phyloP scores from a whole-genome alignment of 352 stramenopile genomes.

The Phytophthora brassicae region DNA sequence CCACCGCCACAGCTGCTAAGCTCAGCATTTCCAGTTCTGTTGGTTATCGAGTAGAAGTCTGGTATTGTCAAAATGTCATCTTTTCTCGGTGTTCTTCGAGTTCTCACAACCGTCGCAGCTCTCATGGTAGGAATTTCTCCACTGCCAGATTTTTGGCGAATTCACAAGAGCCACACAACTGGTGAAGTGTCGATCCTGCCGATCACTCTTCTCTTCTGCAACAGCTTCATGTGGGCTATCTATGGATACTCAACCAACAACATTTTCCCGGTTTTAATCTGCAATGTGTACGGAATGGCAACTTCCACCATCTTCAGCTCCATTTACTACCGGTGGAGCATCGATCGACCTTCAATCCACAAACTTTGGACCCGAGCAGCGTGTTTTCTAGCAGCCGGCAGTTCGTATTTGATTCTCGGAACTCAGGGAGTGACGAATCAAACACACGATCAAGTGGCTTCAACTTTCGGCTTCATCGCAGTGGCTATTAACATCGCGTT shows the following conservation, averaged over 20 bases:
- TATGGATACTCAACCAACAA: conserved; percentile 42
- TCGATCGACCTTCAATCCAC: conserved; percentile 23
- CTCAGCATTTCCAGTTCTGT: conserved; percentile 26
- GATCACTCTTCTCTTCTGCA: conserved; percentile 34
- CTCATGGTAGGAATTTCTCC: conserved; percentile 37
- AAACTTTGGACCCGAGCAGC: conserved; percentile 24
- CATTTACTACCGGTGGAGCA: conserved; percentile 35
- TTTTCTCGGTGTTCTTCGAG: conserved; percentile 23
- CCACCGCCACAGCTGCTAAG: not conserved
- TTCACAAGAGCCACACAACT: conserved; percentile 32
- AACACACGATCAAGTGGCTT: conserved; percentile 22
- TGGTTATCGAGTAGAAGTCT: conserved; percentile 3
- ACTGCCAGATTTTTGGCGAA: conserved; percentile 35
- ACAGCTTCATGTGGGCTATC: conserved; percentile 43
- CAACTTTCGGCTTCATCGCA: conserved; percentile 32
- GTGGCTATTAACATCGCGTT: conserved; percentile 33
- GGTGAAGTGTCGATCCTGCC: conserved; percentile 36
- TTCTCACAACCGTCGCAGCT: conserved; percentile 31
- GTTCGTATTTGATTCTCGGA: conserved; percentile 34
- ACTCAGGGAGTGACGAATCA: conserved; percentile 32
- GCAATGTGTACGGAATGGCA: conserved; percentile 29
- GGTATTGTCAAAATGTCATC: conserved; percentile 10
- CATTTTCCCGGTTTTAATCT: conserved; percentile 35
- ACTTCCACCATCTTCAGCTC: conserved; percentile 30
- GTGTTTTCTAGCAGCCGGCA: conserved; percentile 11